phyloP scores from a whole-genome alignment of 805 yeast species.

The Sungouiozyma ichnusensis region DNA sequence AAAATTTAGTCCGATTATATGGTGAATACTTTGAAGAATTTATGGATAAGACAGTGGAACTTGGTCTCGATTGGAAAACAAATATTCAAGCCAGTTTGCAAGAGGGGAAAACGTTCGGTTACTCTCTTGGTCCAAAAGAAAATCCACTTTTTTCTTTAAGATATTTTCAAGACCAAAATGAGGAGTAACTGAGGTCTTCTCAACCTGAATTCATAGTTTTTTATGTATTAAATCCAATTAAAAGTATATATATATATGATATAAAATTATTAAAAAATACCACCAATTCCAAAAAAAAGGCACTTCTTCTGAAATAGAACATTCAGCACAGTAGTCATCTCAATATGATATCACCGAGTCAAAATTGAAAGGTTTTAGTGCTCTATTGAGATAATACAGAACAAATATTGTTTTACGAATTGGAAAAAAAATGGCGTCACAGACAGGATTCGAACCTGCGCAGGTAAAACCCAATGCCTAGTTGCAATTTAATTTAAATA shows the following conservation, averaged over 20 bases:
- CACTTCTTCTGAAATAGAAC: too few relatives aligned
- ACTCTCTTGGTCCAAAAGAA: not conserved
- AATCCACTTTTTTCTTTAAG: not conserved
- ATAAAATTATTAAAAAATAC: too few relatives aligned
- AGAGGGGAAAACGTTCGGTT: not conserved
- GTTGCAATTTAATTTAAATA: slow-evolving; percentile 39
- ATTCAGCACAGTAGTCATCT: too few relatives aligned
- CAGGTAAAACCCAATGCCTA: slow-evolving; percentile 84
- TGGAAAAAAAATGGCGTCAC: slow-evolving; percentile 64
- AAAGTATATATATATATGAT: too few relatives aligned
- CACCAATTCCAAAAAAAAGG: too few relatives aligned
- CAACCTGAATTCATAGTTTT: too few relatives aligned
- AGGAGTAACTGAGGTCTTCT: not conserved
- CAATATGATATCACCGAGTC: too few relatives aligned
- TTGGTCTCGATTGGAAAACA: not conserved
- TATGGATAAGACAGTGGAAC: not conserved
- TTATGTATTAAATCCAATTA: too few relatives aligned
- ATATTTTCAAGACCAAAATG: not conserved
- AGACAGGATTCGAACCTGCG: slow-evolving; percentile 99
- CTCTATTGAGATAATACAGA: too few relatives aligned
- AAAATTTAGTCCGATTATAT: not conserved
- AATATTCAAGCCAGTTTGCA: not conserved
- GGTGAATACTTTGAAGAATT: not conserved
- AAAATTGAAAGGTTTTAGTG: too few relatives aligned
- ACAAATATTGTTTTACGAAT: too few relatives aligned